Base-by-base conservation (phyloP, 2,329 filamentous ascomycete species). In the Xylaria sp. region DNA sequence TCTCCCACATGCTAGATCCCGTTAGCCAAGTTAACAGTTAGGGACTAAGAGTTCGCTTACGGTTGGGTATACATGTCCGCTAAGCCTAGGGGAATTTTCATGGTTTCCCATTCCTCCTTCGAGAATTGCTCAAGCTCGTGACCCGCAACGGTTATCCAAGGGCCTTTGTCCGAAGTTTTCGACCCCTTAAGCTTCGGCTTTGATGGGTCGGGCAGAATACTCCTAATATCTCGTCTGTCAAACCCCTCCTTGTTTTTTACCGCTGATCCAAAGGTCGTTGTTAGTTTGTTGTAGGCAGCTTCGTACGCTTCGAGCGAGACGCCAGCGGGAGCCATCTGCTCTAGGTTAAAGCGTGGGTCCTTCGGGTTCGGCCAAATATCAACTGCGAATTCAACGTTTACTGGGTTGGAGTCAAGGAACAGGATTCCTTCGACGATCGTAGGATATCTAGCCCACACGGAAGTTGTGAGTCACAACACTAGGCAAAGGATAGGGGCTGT, bases 361-460 rank as follows among this genome's bases (percentile, higher is more conserved):
- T 73, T 71, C 3, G 77, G 76, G 52, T 78, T 75, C 1, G 77
- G 77, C 68, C 73, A 72, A 31, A 78, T 76, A n/a, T 67, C 69
- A 28, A 28, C 28, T 1, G 64, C 74, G 46, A 77, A 79, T 48
- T 79, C 73, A n/a, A 66, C 71, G 44, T 79, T 79, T 12, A 73
- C 72, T 2, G 79, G 78, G 37, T 79, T 79, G 0, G 78, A 79
- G 48, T 80, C 78, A 3, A 80, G 74, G 57, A 79, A 72, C 1
- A 80, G 66, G 13, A 78, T 72, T 4, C 76, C 77, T 20, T 75
- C 69, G 13, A 76, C 73, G 20, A 73, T 69, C 0, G 60, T 71
- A 13, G 77, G 75, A 39, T 77, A 74, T 44, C 69, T 75, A 61
- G 13, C 31, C 25, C 50, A 44, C 23, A 58, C 0, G 9, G 13